Conservation (phyloP, 176 grass and related monocot genomes). For the Eremochloa ophiuroides region DNA sequence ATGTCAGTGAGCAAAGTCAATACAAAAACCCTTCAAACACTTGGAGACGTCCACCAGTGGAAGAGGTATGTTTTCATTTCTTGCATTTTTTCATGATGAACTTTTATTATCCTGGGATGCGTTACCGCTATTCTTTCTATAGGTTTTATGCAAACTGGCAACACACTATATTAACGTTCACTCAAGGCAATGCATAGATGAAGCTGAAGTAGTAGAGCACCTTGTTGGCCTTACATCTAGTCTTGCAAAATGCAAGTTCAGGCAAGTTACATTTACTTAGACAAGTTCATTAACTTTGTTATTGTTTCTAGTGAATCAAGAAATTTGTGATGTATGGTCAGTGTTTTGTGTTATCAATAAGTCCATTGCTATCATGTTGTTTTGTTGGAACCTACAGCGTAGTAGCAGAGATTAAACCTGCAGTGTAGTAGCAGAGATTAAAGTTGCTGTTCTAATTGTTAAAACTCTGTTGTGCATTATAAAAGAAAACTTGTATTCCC, state of each 20-base stretch:
- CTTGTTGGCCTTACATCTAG: conserved; percentile 81
- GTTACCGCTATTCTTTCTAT: not conserved
- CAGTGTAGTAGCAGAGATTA: not conserved
- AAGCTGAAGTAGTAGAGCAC: conserved; percentile 88
- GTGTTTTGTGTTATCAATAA: not conserved
- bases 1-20: conserved; percentile 71
- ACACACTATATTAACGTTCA: conserved; percentile 71
- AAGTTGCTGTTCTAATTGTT: not conserved
- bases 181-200: conserved; percentile 87
- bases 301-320: not conserved
- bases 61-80: conserved; percentile 53
- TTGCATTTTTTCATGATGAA: not conserved
- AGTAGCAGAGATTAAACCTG: not conserved
- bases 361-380: not conserved
- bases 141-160: conserved; percentile 72
- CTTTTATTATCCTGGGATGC: not conserved
- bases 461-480: not conserved
- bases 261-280: conserved; percentile 28
- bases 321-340: not conserved
- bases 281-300: not conserved
- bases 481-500: not conserved
- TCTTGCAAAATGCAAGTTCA: conserved; percentile 82
- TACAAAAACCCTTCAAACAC: conserved; percentile 60
- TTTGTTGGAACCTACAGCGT: not conserved
- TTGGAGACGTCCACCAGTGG: conserved; percentile 68